phyloP scores from a whole-genome alignment of 139 green algal genomes.

The Gonium pectorale region DNA sequence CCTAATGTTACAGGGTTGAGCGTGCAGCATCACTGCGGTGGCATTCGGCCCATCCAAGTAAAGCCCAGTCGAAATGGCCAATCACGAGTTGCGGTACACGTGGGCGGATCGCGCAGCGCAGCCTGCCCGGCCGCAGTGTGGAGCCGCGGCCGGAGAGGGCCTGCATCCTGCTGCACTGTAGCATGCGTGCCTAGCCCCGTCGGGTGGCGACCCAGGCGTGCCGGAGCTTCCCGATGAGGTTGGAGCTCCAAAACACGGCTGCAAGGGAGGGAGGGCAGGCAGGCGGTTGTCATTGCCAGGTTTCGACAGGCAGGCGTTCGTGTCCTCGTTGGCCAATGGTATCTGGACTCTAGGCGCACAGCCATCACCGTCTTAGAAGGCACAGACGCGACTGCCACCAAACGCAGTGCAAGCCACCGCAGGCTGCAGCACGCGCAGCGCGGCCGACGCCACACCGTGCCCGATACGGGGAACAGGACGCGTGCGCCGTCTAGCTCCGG shows the following conservation, averaged over 20 bases:
- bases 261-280: too few relatives aligned
- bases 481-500: background rate
- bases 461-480: too few relatives aligned
- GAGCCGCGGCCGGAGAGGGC: background rate
- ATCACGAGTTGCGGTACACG: background rate
- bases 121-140: background rate
- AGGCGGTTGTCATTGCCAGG: too few relatives aligned
- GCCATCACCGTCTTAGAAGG: too few relatives aligned
- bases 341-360: too few relatives aligned
- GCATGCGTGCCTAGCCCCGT: background rate
- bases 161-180: background rate
- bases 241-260: constrained; percentile 40
- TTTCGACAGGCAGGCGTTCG: too few relatives aligned
- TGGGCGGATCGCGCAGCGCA: background rate
- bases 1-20: background rate
- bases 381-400: too few relatives aligned
- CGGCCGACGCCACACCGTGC: too few relatives aligned
- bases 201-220: background rate
- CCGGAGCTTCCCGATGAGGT: constrained; percentile 7
- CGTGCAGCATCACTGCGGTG: constrained; percentile 3
- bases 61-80: background rate
- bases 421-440: too few relatives aligned
- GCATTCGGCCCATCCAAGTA: background rate
- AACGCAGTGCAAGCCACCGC: too few relatives aligned
- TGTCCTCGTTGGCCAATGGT: too few relatives aligned